A percentile compares a stretch with the other conserved stretches of the same genome.
Conservation (phyloP, 169 alveolate species). For the Plasmodium falciparum region DNA sequence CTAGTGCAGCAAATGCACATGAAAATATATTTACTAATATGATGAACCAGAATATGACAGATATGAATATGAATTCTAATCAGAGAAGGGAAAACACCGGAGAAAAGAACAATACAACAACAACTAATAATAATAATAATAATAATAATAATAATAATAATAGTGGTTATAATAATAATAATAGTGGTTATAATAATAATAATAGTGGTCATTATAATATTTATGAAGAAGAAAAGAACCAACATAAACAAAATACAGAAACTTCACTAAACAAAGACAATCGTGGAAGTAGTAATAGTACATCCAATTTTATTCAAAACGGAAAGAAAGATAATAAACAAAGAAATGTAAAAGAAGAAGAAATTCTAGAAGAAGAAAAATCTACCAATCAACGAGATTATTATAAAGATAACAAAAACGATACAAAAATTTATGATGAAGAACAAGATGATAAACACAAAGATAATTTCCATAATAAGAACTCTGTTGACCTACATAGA, state of each 20-base stretch:
- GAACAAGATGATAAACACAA: not conserved
- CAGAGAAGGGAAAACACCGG: not conserved
- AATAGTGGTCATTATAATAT: not conserved
- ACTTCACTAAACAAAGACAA: not conserved
- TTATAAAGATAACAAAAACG: not conserved
- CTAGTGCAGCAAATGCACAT: slow-evolving; percentile 30
- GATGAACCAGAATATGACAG: not conserved
- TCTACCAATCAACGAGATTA: not conserved
- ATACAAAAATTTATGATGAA: not conserved
- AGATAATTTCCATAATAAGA: not conserved
- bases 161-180: too few species aligned
- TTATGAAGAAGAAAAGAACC: not conserved
- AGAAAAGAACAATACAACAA: too few species aligned
- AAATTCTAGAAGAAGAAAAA: not conserved
- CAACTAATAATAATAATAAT: too few species aligned
- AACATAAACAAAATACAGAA: too few species aligned
- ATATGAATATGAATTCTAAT: not conserved
- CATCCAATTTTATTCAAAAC: not conserved
- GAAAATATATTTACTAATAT: not conserved
- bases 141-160: too few species aligned
- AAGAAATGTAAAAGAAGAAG: not conserved
- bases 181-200: not conserved
- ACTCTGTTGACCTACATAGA: not conserved
- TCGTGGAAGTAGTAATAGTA: not conserved
- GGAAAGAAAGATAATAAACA: not conserved